phyloP scores from a whole-genome alignment of 768 basidiomycete genomes.

The Cubamyces lactineus region DNA sequence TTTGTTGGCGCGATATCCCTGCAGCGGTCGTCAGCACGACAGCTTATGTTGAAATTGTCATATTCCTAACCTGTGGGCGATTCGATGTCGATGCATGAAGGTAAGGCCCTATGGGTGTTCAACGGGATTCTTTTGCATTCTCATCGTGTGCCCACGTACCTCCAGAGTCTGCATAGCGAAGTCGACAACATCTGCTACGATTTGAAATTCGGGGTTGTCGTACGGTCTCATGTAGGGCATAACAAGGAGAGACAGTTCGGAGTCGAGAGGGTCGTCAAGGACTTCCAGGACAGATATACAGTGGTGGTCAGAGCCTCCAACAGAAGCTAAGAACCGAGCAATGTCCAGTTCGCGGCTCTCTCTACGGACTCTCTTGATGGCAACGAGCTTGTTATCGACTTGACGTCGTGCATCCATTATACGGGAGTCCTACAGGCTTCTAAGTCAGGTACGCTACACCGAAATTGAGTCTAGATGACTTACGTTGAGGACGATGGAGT shows the following conservation, averaged over 20 bases:
- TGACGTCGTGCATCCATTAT: background rate
- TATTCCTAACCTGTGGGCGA: conserved; percentile 30
- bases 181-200: conserved; percentile 27
- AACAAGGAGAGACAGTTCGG: conserved; percentile 21
- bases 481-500: conserved; percentile 15
- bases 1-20: conserved; percentile 26
- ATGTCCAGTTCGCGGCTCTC: background rate
- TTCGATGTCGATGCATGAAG: conserved; percentile 29
- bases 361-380: background rate
- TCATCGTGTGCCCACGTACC: background rate
- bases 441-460: too few species aligned
- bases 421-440: background rate
- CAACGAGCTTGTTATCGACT: background rate
- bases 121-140: background rate
- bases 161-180: conserved; percentile 26
- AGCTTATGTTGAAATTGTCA: too few species aligned
- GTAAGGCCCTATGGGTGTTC: conserved; percentile 20
- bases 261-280: conserved; percentile 24
- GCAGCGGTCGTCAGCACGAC: conserved; percentile 13
- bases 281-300: conserved; percentile 28
- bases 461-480: background rate
- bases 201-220: conserved; percentile 32
- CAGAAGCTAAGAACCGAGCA: background rate
- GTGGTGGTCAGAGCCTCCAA: conserved; percentile 25
- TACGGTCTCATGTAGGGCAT: conserved; percentile 33